Base-by-base conservation (phyloP, 2,329 filamentous ascomycete species). In the Chalaropsis thielavioides region DNA sequence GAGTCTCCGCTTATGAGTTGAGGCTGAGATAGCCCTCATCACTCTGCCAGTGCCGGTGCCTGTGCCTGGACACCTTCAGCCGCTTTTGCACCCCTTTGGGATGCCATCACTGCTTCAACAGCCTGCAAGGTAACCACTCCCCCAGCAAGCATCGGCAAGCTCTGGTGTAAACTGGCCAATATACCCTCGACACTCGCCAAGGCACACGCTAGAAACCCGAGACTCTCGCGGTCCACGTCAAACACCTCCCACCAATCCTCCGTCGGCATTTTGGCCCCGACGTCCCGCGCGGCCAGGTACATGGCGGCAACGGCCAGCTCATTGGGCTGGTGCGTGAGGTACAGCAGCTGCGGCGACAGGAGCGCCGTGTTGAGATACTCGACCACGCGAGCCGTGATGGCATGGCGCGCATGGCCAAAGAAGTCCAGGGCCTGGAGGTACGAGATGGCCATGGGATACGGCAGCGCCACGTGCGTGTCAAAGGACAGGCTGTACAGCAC, bases 161-260 rank as follows among this genome's bases (percentile, higher is more conserved):
- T 80, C 62, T 79, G 78, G 70, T 75, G 80, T 71, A 89, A 85
- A 51, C 79, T 79, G 67, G 75, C 76, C 64, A 85, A 83, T 75
- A 88, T 90, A 0, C 83, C 85, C 68, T 88, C 85, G 64, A 95
- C 77, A 71, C 92, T 96, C 68, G 84, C 79, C 81, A 96, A 83
- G 0, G 82, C 91, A 11, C 96, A 89, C 2, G 95, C 91, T 66
- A 97, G 75, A 70, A 97, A 97, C 0, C 94, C 94, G 43, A 99
- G 79, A 73, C 96, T 91, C 77, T 99, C 94, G 62, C 94, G 81
- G 71, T 96, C 92, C 7, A 94, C 89, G 74, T 99, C 94, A 73
- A 97, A 97, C 0, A 97, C 90, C 74, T 96, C 92, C 94, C 94
- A 99, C 94, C 94, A 99, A 68, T 90, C 86, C 60, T 83, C 83